Percentiles rank a stretch among this genome's conserved stretches.
Conservation (phyloP, 352 stramenopile genomes). For the Aphanomyces cochlioides region DNA sequence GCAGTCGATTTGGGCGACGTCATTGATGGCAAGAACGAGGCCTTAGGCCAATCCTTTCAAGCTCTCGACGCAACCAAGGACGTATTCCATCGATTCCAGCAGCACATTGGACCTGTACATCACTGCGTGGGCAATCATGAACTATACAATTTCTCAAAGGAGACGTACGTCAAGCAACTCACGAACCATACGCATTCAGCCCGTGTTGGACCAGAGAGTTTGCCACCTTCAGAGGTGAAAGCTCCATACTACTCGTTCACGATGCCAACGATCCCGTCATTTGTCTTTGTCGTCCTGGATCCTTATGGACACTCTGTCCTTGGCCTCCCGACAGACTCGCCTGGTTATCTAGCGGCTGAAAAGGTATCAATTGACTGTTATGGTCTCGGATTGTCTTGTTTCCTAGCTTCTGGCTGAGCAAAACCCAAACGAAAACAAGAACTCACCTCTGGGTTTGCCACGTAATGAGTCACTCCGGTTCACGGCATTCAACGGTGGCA, state of each 20-base stretch:
- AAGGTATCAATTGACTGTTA: slow-evolving; percentile 5
- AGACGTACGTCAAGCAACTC: slow-evolving; percentile 47
- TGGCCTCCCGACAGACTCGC: slow-evolving; percentile 45
- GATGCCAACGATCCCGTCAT: slow-evolving; percentile 39
- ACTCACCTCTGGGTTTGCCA: slow-evolving; percentile 44
- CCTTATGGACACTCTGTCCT: slow-evolving; percentile 66
- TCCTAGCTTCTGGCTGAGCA: slow-evolving; percentile 37
- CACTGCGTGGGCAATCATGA: slow-evolving; percentile 84
- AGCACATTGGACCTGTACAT: slow-evolving; percentile 52
- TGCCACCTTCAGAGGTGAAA: neutral
- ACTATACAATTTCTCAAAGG: slow-evolving; percentile 71
- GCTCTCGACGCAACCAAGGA: slow-evolving; percentile 43
- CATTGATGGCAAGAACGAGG: slow-evolving; percentile 76
- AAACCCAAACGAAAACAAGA: slow-evolving; percentile 77
- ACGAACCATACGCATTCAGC: slow-evolving; percentile 31
- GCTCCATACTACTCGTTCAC: slow-evolving; percentile 66
- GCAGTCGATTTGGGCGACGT: slow-evolving; percentile 84
- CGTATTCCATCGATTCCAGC: slow-evolving; percentile 46
- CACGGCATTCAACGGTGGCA: slow-evolving; percentile 72
- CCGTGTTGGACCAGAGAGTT: neutral
- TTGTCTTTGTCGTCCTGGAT: slow-evolving; percentile 69
- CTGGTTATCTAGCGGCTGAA: slow-evolving; percentile 45
- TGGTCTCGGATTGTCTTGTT: neutral
- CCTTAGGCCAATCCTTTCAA: slow-evolving; percentile 40
- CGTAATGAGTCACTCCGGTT: slow-evolving; percentile 37